Evolutionary conservation across 179 eudicot species (phyloP), one percentile per base, ranked within the genome.

Genomic region (Beta macrorhiza): DNA sequence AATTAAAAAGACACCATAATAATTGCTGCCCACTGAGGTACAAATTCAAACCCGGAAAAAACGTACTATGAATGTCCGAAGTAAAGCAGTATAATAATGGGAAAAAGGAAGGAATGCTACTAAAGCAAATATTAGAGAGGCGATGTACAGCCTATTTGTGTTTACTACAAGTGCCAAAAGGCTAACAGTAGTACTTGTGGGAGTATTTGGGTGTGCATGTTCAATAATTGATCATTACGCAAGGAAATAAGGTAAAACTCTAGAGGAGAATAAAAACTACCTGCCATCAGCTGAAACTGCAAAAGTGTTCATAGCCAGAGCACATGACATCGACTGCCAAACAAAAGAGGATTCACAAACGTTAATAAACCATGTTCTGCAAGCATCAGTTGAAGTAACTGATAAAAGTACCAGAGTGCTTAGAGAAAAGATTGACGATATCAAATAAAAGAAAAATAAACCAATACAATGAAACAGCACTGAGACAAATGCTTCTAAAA

Each of bases 291-390:
- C 84, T 56, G 92, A 82, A 85, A 89, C 92, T 45, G 96, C 96
- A 76, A 81, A 94, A 82, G 85, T 90, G 92, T 96, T 96, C 89
- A 96, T 86, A 70, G 94, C 97, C 91, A 96, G 90, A 76, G 89
- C 78, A 78, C 98, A 91, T 56, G 98, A 96, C 76, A 92, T 84
- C 71, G 99, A 90, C 99, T 96, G 98, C 85, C 88, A 86, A 89
- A 84, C 67, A 58, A 82, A 74, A 80, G 37, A 79, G 64, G 44
- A 82, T 25, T 71, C 7, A 57, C 73, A 32, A 47, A 56, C 9
- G 61, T 67, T 51, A 78, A 49, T 32, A 55, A 71, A 17, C 32
- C 72, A 12, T 55, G 77, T 56, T 61, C n/a, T 4, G 20, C 17
- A 63, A 68, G 56, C 13, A n/a, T 15, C 47, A 65, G 5, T 4